phyloP scores from a whole-genome alignment of 441 rosid genomes.

The Bocquillonia castaneifolia region DNA sequence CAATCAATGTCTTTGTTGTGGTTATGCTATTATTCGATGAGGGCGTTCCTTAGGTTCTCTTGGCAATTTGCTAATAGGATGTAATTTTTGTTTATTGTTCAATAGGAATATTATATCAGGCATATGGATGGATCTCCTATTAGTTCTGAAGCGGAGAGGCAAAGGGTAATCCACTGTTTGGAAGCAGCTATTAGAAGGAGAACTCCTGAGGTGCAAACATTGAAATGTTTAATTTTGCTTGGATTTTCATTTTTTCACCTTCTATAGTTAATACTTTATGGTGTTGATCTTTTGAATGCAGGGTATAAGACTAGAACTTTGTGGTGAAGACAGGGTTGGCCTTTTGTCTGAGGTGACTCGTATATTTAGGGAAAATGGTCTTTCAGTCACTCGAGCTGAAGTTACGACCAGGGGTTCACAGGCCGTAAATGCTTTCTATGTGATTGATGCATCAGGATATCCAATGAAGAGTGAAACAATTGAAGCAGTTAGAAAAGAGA shows the following conservation, averaged over 20 bases:
- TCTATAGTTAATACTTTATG: conserved; percentile 2
- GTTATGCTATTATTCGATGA: not conserved
- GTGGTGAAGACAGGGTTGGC: conserved; percentile 75
- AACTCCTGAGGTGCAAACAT: conserved; percentile 56
- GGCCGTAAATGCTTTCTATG: conserved; percentile 67
- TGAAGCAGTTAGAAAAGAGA: conserved; percentile 66
- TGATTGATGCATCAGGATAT: conserved; percentile 56
- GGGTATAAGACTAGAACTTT: conserved; percentile 86
- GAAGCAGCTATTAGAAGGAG: conserved; percentile 91
- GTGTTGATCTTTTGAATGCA: conserved; percentile 26
- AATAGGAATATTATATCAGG: conserved; percentile 84
- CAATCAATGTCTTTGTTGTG: not conserved
- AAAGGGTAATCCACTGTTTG: conserved; percentile 75
- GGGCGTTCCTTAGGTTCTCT: not conserved
- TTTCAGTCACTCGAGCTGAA: conserved; percentile 83
- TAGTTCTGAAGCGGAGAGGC: conserved; percentile 93
- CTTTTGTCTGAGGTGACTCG: conserved; percentile 86
- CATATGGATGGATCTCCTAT: conserved; percentile 82
- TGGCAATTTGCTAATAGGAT: not conserved
- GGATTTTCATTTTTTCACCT: not conserved
- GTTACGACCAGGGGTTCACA: conserved; percentile 78
- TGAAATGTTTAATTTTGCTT: conserved; percentile 1
- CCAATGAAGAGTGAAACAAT: conserved; percentile 54
- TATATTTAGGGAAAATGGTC: conserved; percentile 88
- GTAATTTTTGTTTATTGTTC: conserved; percentile 14